phyloP scores from a whole-genome alignment of 2,329 filamentous ascomycete species.

The Sphaerostilbella broomeana region DNA sequence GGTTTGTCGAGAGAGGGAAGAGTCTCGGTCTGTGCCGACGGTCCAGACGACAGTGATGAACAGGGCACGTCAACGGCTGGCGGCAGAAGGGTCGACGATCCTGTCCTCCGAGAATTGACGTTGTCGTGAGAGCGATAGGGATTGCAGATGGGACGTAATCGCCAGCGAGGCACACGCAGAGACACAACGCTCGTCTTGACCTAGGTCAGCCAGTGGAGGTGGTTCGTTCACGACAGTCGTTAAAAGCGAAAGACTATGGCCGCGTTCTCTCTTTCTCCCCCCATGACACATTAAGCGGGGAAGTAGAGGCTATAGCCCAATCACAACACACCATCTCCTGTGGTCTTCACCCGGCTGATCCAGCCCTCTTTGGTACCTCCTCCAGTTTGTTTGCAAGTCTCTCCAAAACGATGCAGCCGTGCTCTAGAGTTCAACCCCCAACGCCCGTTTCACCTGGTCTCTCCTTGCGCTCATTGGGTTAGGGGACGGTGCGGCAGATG shows the following conservation, averaged over 20 bases:
- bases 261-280: conserved; percentile 26
- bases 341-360: conserved; percentile 15
- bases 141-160: conserved; percentile 7
- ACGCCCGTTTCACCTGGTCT: conserved; percentile 4
- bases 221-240: conserved; percentile 14
- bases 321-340: conserved; percentile 19
- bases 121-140: conserved; percentile 2
- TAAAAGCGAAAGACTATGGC: conserved; percentile 16
- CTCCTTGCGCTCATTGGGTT: neutral
- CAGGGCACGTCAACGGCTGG: neutral
- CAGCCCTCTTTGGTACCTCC: conserved; percentile 7
- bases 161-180: conserved; percentile 9
- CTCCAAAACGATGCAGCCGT: neutral
- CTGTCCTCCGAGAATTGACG: neutral
- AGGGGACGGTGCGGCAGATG: conserved; percentile 5
- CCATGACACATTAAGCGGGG: conserved; percentile 36
- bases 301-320: conserved; percentile 22
- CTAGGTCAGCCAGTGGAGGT: conserved; percentile 10
- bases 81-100: conserved; percentile 1
- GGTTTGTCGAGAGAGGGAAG: conserved; percentile 9
- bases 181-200: conserved; percentile 4
- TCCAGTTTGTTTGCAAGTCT: conserved; percentile 1
- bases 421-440: conserved; percentile 1
- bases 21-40: no score
- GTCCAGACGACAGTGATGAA: conserved; percentile 11